Evolutionary conservation across 805 yeast species (phyloP), one percentile per base, ranked within the genome.

Genomic region (Yarrowia hollandica): DNA sequence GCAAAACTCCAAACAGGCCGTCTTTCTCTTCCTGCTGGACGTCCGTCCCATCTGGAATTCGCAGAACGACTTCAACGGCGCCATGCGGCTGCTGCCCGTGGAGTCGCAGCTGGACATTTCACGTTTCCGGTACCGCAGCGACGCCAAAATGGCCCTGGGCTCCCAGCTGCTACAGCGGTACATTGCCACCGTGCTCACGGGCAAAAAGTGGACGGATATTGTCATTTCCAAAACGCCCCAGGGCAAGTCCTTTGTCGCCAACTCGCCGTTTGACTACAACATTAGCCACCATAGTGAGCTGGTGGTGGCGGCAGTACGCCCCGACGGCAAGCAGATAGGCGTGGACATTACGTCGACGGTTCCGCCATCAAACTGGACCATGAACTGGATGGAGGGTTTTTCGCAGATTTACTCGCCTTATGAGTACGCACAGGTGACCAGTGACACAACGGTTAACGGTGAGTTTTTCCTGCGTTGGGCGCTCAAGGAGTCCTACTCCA

Each of bases 401-500:
- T 21, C 58, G 14, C 37, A 52, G 33, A 38, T 59, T 12, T 52
- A 16, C 23, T 23, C 35, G 9, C 38, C 35, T 9, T 25, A 15
- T 22, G 58, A 35, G 37, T 39, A 33, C 22, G 26, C 39, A 9
- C 31, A 35, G 50, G 38, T 46, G 2, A 21, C 60, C 8, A 25
- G 19, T 9, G 50, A 55, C 16, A 28, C 22, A 7, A 38, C 48
- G 3, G 50, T 50, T 4, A 30, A 55, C 28, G 37, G 38, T 8
- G 50, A 38, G 22, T 61, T 66, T 28, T 62, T 61, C 34, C 82
- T 81, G 35, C 75, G 79, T 31, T 88, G 96, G 96, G 86, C 96
- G 0, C 69, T 88, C 58, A 88, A 88, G 67, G 96, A 88, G 68
- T 82, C 89, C 18, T 86, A 82, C 66, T 79, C 88, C 6, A 88